phyloP scores from a whole-genome alignment of 805 yeast genomes.

The Cyberlindnera americana region DNA sequence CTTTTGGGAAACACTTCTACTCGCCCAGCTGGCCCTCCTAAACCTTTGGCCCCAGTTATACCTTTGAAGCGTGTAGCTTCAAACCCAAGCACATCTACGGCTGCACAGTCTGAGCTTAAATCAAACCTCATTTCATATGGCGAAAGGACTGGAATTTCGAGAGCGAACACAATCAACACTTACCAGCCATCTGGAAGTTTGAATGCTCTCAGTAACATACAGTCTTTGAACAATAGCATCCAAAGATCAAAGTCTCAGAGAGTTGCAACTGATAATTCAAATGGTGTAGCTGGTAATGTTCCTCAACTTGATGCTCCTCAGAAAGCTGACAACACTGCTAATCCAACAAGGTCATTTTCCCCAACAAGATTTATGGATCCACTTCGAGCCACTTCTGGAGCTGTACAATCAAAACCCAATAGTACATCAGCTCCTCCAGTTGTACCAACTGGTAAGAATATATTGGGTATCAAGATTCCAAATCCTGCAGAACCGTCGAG shows the following conservation, averaged over 20 bases:
- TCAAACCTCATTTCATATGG: conserved; percentile 8
- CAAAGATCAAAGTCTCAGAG: conserved; percentile 1
- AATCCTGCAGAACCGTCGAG: background rate
- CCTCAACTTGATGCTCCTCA: background rate
- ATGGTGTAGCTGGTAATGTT: background rate
- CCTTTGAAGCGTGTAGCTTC: conserved; percentile 9
- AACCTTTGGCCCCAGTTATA: background rate
- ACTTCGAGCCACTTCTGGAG: background rate
- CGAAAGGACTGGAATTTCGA: conserved; percentile 2
- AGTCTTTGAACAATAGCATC: conserved; percentile 4
- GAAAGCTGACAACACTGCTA: background rate
- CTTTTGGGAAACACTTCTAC: background rate
- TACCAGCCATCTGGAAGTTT: conserved; percentile 8
- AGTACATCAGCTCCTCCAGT: background rate
- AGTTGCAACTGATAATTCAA: background rate
- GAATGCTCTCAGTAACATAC: conserved; percentile 12
- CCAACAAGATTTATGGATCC: conserved; percentile 9
- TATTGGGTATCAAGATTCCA: conserved; percentile 9
- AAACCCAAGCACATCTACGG: conserved; percentile 8
- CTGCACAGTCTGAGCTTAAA: conserved; percentile 17
- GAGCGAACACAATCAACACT: conserved; percentile 11
- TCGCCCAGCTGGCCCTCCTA: background rate
- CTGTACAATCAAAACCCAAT: background rate
- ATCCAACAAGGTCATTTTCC: conserved; percentile 1
- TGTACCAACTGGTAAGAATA: conserved; percentile 4